Percentiles rank a stretch among this genome's conserved stretches.
These are phyloP conservation scores for Penicilliopsis zonata DNA, from an alignment of 495 filamentous ascomycete species.

Conservation along the genomic window DNA sequence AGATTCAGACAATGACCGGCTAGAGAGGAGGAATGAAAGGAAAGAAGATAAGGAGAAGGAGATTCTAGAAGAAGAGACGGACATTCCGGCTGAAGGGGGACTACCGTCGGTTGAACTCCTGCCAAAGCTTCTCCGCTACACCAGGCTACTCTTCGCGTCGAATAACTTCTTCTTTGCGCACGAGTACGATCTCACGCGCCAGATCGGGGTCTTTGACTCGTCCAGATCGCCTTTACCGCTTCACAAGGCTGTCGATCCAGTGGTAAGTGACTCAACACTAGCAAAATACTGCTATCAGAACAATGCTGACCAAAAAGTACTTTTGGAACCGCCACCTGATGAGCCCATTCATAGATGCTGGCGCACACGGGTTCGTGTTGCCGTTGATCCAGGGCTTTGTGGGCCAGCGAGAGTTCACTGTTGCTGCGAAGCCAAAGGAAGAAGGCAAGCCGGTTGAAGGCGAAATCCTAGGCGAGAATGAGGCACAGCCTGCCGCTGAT, in stretches of 20 bases:
- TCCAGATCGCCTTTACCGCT: slow-evolving; percentile 41
- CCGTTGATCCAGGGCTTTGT: slow-evolving; percentile 94
- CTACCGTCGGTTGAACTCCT: slow-evolving; percentile 42
- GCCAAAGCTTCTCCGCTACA: slow-evolving; percentile 74
- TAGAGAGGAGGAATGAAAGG: too few species aligned
- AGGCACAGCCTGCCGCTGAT: slow-evolving; percentile 11
- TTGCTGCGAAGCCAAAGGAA: slow-evolving; percentile 23
- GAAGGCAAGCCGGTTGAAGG: slow-evolving; percentile 16
- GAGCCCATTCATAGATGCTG: slow-evolving; percentile 57
- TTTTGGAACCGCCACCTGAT: slow-evolving; percentile 85
- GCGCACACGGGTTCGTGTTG: slow-evolving; percentile 49
- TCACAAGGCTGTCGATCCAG: slow-evolving; percentile 59
- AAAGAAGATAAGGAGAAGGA: slow-evolving; percentile 4
- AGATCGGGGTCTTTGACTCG: slow-evolving; percentile 35
- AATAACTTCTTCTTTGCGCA: slow-evolving; percentile 88
- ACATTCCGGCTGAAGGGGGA: slow-evolving; percentile 12
- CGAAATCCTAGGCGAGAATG: slow-evolving; percentile 20
- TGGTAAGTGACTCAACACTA: slow-evolving; percentile 28
- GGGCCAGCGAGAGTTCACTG: slow-evolving; percentile 68
- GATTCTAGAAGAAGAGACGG: slow-evolving; percentile 15
- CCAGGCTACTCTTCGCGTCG: slow-evolving; percentile 67
- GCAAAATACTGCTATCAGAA: not conserved
- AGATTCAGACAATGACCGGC: slow-evolving; percentile 5
- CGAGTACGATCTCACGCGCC: slow-evolving; percentile 77
- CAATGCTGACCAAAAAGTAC: slow-evolving; percentile 38